A percentile compares a stretch with the other conserved stretches of the same genome.
These are phyloP conservation scores for Dillenia suffruticosa DNA, from an alignment of 164 flowering plant genomes.

Conservation along the genomic window DNA sequence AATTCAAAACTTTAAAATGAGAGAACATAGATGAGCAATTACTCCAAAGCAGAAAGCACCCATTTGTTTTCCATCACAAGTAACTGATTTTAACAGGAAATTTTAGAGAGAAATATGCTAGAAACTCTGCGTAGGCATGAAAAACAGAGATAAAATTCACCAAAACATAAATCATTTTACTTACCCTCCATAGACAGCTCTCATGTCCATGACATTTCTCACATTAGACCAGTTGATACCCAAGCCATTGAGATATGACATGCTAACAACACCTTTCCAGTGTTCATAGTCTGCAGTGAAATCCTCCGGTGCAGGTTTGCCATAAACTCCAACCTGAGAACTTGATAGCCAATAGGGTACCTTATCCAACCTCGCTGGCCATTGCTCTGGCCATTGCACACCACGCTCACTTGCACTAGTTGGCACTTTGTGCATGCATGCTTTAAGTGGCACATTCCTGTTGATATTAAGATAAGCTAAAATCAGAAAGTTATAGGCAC, in stretches of 20 bases:
- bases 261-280: conserved; percentile 86
- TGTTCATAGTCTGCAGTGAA: conserved; percentile 71
- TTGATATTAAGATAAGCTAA: too few relatives aligned
- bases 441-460: conserved; percentile 86
- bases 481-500: too few relatives aligned
- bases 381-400: conserved; percentile 81
- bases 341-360: conserved; percentile 72
- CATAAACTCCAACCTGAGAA: conserved; percentile 88
- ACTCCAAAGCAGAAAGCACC: neutral
- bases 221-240: conserved; percentile 82
- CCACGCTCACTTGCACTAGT: conserved; percentile 54
- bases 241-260: conserved; percentile 68
- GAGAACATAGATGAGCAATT: neutral
- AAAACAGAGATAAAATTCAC: neutral
- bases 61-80: too few relatives aligned
- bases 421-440: conserved; percentile 84
- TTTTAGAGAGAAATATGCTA: too few relatives aligned
- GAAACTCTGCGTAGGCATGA: too few relatives aligned
- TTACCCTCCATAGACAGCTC: conserved; percentile 98
- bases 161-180: conserved; percentile 13
- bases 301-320: conserved; percentile 88
- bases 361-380: conserved; percentile 75
- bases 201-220: conserved; percentile 99
- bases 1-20: neutral
- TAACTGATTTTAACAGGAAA: too few relatives aligned